phyloP scores from a whole-genome alignment of 371 early-diverging fungal genomes.

The Nematocida homosporus region DNA sequence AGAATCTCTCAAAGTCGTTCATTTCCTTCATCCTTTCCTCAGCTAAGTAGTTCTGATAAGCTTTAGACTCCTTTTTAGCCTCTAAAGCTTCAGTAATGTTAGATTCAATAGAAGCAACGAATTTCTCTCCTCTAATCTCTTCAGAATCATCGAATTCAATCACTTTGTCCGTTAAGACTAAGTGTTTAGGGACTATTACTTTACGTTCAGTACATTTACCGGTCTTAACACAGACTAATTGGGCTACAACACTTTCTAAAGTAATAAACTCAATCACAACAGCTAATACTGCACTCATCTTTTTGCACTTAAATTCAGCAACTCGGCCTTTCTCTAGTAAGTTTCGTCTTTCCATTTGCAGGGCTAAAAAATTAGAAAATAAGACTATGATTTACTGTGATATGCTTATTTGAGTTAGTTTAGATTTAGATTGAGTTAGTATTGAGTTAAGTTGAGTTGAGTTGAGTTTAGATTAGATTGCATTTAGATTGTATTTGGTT shows the following conservation, averaged over 20 bases:
- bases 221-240: constrained; percentile 41
- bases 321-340: constrained; percentile 57
- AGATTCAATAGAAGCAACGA: constrained; percentile 26
- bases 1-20: constrained; percentile 56
- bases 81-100: neutral
- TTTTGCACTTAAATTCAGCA: constrained; percentile 49
- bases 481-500: too few relatives aligned
- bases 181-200: constrained; percentile 29
- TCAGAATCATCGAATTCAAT: constrained; percentile 43
- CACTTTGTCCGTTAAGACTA: constrained; percentile 22
- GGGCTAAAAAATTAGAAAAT: constrained; percentile 47
- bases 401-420: constrained; percentile 14
- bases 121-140: constrained; percentile 22
- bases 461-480: too few relatives aligned
- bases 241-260: constrained; percentile 27
- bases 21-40: constrained; percentile 29
- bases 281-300: constrained; percentile 16
- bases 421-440: too few relatives aligned
- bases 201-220: constrained; percentile 41
- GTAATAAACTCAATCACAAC: constrained; percentile 53
- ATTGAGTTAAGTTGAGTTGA: too few relatives aligned
- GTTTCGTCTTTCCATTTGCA: constrained; percentile 46
- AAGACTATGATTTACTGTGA: constrained; percentile 14
- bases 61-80: neutral
- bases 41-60: neutral